Evolutionary conservation across 2,329 filamentous ascomycete genomes (phyloP), one percentile per base, ranked within the genome.

Genomic region (Aspergillus pseudotamarii): DNA sequence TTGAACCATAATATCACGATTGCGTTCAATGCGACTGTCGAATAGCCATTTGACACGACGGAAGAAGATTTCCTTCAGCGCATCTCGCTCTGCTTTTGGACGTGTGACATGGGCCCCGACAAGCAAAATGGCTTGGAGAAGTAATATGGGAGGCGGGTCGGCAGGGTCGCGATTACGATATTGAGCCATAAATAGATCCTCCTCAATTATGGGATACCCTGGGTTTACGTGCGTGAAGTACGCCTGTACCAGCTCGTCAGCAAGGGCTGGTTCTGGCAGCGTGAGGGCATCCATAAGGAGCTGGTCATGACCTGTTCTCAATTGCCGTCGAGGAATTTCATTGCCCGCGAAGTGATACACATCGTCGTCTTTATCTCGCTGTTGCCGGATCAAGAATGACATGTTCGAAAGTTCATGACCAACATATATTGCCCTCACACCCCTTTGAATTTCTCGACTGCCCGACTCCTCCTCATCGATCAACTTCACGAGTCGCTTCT

Each of bases 331-430:
- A 56, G 75, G 78, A 59, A 80, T 81, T 72, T 79, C 73, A 65
- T 80, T 80, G 50, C 77, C 76, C 6, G 79, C 77, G 64, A 80
- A 81, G 66, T 81, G 79, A 60, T 79, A 79, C 68, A 82, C 66
- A 65, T 78, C 73, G 50, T 78, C 77, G 62, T 79, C 76, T 61
- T 74, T 74, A 41, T 78, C 76, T 70, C 80, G 72, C 63, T 83
- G 81, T 64, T 85, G 84, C 14, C 83, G 81, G 32, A 86, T 80
- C 48, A 86, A 74, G 66, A 85, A 85, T 60, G 84, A 84, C 67
- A 86, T 79, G 63, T 86, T 86, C 38, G 84, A 86, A 63, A 84
- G 80, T 65, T 85, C 84, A 60, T 83, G 83, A 8, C 84, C 84
- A 51, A 86, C 84, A 67, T 84, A 86, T 61, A 83, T 84, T 12